Evolutionary conservation across 2,329 filamentous ascomycete genomes (phyloP), one percentile per base, ranked within the genome.

Genomic region (Phyllosticta citrichinensis): DNA sequence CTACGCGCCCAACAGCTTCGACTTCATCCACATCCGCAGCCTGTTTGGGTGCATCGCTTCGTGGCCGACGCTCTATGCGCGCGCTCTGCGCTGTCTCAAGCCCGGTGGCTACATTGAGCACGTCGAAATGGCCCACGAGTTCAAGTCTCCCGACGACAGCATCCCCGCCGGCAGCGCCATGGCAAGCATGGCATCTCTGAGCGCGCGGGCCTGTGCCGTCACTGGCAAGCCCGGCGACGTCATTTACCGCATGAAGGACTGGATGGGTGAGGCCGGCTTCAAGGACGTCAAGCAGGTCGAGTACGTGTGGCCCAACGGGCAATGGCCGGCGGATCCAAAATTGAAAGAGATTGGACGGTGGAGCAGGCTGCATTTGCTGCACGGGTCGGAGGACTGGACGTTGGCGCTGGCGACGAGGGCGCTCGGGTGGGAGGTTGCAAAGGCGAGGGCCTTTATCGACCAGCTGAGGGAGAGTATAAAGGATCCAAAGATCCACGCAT

Each of bases 191-290:
- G 67, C 64, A 0, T 58, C 66, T 57, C 55, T 68, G 11, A 69
- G 71, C 2, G 70, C 68, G n/a, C 33, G 30, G 10, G 57, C 24
- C 35, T 60, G 57, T 22, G 66, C 67, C 10, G 63, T 65, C 12
- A 69, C 72, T 51, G 74, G 73, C 1, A 72, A 73, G 24, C 66
- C 70, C 0, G 66, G 74, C 8, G 67, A 68, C 22, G 70, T 77
- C n/a, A 74, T 74, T 25, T 40, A 70, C 25, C 61, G 73, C 12
- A 71, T 76, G 52, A 72, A 74, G 63, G 68, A 72, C 35, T 75
- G 77, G 60, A 72, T 84, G 65, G 69, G 72, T 2, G 77, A 79
- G 11, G 80, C 77, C 0, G 83, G 82, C 0, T 85, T 85, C 64
- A 70, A 75, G 55, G 76, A 82, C 59, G 77, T 85, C 0, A 70